Percentiles rank a stretch among this genome's conserved stretches.
phyloP scores from a whole-genome alignment of 164 flowering plant species.

The Annona cherimola region DNA sequence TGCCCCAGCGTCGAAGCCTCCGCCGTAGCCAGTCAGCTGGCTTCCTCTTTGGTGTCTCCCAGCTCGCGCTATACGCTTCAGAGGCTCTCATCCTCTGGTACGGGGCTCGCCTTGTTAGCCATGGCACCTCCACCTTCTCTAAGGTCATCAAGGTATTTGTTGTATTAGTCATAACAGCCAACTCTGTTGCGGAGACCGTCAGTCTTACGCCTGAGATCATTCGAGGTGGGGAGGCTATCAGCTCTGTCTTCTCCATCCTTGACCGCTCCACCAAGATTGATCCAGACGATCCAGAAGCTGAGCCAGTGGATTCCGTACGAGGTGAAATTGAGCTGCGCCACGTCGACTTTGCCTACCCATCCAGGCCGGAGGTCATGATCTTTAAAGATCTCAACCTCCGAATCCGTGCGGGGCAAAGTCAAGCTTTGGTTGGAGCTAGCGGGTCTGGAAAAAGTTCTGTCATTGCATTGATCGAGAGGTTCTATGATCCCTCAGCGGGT shows the following conservation, averaged over 20 bases:
- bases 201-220: conserved; percentile 92
- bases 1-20: conserved; percentile 65
- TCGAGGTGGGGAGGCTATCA: conserved; percentile 83
- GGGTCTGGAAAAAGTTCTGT: conserved; percentile 97
- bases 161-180: conserved; percentile 84
- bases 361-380: conserved; percentile 65
- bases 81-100: conserved; percentile 96
- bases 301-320: conserved; percentile 53
- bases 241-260: conserved; percentile 76
- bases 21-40: conserved; percentile 76
- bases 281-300: conserved; percentile 77
- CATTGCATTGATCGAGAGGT: conserved; percentile 78
- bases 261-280: conserved; percentile 74
- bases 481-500: conserved; percentile 79
- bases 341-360: conserved; percentile 86
- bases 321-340: conserved; percentile 90
- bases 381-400: conserved; percentile 72
- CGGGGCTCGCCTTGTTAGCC: conserved; percentile 74
- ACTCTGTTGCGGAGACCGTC: conserved; percentile 93
- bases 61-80: conserved; percentile 82
- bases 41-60: conserved; percentile 83
- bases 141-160: conserved; percentile 89
- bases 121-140: conserved; percentile 79
- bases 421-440: conserved; percentile 94
- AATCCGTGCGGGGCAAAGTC: conserved; percentile 84